A percentile compares a stretch with the other conserved stretches of the same genome.
These are phyloP conservation scores for Stachybotrys echinatus DNA, from an alignment of 2,329 filamentous ascomycete species.

Conservation along the genomic window DNA sequence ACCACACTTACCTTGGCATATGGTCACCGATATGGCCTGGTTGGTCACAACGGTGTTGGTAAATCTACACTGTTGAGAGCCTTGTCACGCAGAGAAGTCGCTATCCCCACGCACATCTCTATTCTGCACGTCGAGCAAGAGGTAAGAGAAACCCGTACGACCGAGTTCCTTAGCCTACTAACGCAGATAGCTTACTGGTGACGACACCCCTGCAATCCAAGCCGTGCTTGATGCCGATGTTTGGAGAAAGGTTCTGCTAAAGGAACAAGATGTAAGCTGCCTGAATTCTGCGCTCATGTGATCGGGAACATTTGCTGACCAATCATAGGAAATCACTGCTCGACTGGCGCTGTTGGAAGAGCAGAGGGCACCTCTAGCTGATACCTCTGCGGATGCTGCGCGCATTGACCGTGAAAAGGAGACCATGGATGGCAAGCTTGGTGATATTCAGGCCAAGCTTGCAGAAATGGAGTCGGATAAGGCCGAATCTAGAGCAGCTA, in stretches of 20 bases:
- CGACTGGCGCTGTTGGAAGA: conserved; percentile 73
- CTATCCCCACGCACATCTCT: conserved; percentile 94
- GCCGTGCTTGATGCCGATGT: conserved; percentile 96
- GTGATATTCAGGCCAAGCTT: conserved; percentile 86
- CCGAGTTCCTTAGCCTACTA: conserved; percentile 4
- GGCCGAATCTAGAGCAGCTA: conserved; percentile 89
- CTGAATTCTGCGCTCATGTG: conserved; percentile 6
- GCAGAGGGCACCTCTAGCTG: conserved; percentile 74
- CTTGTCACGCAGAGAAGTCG: conserved; percentile 84
- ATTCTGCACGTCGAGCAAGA: conserved; percentile 99
- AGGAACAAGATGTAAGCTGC: conserved; percentile 69
- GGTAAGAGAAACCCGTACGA: conserved; percentile 38
- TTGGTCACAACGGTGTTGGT: conserved; percentile 99
- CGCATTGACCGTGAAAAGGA: conserved; percentile 83
- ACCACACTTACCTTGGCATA: conserved; percentile 87
- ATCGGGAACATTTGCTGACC: conserved; percentile 10
- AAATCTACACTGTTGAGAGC: conserved; percentile 93
- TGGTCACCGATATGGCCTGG: conserved; percentile 89
- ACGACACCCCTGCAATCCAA: conserved; percentile 91
- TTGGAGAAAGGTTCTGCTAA: conserved; percentile 92
- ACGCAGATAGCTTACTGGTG: conserved; percentile 69
- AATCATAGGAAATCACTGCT: conserved; percentile 65
- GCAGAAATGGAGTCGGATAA: conserved; percentile 99
- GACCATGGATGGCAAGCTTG: conserved; percentile 82
- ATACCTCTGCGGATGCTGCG: conserved; percentile 85